Conservation (phyloP, 2,329 filamentous ascomycete species). For the Sarocladiaceae sp. region DNA sequence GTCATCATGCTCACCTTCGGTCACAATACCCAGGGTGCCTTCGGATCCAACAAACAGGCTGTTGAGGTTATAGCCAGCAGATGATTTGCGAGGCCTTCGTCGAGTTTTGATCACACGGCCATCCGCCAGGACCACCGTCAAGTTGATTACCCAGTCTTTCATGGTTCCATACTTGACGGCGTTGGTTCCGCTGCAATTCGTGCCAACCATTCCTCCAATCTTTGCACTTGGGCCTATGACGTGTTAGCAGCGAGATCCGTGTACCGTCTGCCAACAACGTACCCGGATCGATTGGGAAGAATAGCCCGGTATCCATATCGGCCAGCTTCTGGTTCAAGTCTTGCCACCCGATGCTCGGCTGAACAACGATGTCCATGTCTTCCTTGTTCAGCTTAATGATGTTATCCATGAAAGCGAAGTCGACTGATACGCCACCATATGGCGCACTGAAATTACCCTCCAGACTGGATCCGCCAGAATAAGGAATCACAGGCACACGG, state of each 20-base stretch:
- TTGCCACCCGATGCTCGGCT: constrained; percentile 91
- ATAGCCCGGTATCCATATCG: constrained; percentile 70
- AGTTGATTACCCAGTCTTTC: constrained; percentile 83
- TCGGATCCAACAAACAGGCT: constrained; percentile 77
- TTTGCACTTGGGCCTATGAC: constrained; percentile 56
- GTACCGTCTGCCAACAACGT: constrained; percentile 22
- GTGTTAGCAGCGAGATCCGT: background rate
- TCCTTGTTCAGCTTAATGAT: constrained; percentile 76
- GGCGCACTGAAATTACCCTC: constrained; percentile 90
- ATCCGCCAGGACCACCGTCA: constrained; percentile 77
- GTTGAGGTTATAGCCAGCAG: constrained; percentile 80
- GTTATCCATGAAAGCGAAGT: constrained; percentile 83
- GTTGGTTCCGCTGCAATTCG: constrained; percentile 74
- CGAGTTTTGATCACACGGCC: constrained; percentile 77
- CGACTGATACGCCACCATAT: constrained; percentile 81
- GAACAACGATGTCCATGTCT: constrained; percentile 90
- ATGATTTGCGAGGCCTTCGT: constrained; percentile 72
- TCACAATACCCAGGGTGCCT: constrained; percentile 76
- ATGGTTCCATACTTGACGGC: constrained; percentile 79
- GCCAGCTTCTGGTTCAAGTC: constrained; percentile 69
- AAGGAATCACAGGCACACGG: constrained; percentile 79
- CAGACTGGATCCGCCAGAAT: constrained; percentile 79
- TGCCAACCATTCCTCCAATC: constrained; percentile 81
- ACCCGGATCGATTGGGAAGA: constrained; percentile 88
- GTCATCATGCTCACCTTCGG: constrained; percentile 48